A percentile compares a stretch with the other conserved stretches of the same genome.
These are phyloP conservation scores for Nannochloropsis oceanica DNA, from an alignment of 108 stramenopile genomes.

Conservation along the genomic window DNA sequence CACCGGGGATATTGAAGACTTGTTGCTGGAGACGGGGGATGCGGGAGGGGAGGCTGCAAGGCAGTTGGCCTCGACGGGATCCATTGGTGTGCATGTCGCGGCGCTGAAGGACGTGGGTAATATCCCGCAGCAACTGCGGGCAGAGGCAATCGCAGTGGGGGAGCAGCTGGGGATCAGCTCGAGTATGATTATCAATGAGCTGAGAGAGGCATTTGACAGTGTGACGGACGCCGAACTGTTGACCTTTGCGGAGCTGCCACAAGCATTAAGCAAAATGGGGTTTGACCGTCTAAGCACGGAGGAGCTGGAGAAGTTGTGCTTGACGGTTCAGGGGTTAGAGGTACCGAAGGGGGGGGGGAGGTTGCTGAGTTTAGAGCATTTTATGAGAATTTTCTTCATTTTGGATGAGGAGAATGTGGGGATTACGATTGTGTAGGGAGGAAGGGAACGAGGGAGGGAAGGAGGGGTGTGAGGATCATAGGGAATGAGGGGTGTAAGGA, in stretches of 20 bases:
- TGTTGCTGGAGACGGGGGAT: not conserved
- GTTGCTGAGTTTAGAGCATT: not conserved
- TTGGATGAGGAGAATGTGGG: not conserved
- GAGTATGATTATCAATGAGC: not conserved
- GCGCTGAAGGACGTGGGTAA: not conserved
- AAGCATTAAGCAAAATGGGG: not conserved
- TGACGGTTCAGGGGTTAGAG: not conserved
- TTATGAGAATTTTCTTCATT: not conserved
- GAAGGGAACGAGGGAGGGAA: not conserved
- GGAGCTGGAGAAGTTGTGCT: not conserved
- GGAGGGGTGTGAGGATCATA: too few relatives aligned
- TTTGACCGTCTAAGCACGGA: not conserved
- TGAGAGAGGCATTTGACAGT: not conserved
- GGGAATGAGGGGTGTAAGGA: too few relatives aligned
- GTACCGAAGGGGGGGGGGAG: not conserved
- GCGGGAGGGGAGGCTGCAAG: not conserved
- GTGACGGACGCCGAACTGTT: not conserved
- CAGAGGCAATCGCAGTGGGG: not conserved
- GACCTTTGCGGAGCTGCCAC: not conserved
- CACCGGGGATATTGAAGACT: not conserved
- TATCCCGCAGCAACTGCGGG: not conserved
- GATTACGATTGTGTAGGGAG: not conserved
- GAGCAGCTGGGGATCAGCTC: not conserved
- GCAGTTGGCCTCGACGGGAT: not conserved
- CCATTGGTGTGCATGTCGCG: not conserved